Evolutionary conservation across 345 rosid species (phyloP), one percentile per base, ranked within the genome.

Genomic region (Bruguiera sexangula): DNA sequence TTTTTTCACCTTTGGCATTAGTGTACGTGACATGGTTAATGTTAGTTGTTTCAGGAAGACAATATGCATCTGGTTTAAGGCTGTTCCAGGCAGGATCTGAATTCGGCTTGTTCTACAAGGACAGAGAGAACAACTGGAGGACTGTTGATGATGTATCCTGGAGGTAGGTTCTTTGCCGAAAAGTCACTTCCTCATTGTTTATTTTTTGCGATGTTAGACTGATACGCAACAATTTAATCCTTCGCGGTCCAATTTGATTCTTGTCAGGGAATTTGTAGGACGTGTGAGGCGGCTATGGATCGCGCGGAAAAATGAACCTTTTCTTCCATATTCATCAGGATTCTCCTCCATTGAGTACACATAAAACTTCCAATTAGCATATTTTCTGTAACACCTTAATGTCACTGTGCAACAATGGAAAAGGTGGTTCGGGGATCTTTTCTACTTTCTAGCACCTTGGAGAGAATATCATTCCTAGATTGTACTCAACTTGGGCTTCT

Each of bases 111-210:
- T 72, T 81, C 22, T 90, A 88, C 19, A 84, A 84, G 76, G 93
- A 84, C 82, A 66, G 58, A 10, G 87, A 80, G 27, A 88, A 86
- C 31, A 82, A 76, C 60, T 90, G 93, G 96, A 80, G 85, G 79
- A 72, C 61, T 64, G 88, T 75, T 73, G 91, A 87, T 34, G 89
- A 86, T 72, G 87, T 85, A 32, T 87, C 91, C 21, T 86, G 93
- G 93, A 86, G 74, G 91, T 86, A 79, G 68, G 88, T 61, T 67
- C 56, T 70, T 43, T 43, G 50, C 50, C 50, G 13, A 13, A 11
- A 43, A 13, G 16, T 43, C 50, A 13, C 50, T 13, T 43, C 15
- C 4, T 1, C 50, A 43, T 43, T 43, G 50, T 43, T 43, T 43
- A 5, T 3, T 27, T 32, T 22, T 2, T 0, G 1, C 32, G 11